These are phyloP conservation scores for Corrigiola litoralis DNA, from an alignment of 179 eudicot species.

Conservation along the genomic window DNA sequence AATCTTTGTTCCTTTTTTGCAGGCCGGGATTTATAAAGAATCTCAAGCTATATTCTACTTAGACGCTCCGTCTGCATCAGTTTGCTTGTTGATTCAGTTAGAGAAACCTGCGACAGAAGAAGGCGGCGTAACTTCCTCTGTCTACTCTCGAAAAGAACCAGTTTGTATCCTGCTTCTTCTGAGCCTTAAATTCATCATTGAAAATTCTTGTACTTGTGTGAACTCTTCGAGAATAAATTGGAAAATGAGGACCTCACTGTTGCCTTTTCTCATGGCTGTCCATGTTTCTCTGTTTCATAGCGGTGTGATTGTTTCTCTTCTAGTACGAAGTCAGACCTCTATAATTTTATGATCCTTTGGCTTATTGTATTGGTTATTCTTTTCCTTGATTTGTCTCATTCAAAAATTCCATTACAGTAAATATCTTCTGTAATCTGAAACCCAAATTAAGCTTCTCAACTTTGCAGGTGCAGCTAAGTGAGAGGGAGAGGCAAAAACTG, in stretches of 20 bases:
- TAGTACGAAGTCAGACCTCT: background rate
- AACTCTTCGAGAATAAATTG: no score
- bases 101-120: constrained; percentile 98
- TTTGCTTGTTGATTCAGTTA: constrained; percentile 88
- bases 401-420: background rate
- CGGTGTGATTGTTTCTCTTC: background rate
- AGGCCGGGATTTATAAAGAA: constrained; percentile 63
- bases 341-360: no score
- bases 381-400: background rate
- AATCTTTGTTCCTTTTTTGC: constrained; percentile 8
- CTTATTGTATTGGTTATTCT: no score
- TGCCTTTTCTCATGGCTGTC: background rate
- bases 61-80: constrained; percentile 97
- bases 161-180: constrained; percentile 30
- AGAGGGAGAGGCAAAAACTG: constrained; percentile 96
- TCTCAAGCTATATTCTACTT: constrained; percentile 80
- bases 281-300: background rate
- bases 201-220: background rate
- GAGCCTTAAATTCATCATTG: background rate
- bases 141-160: constrained; percentile 97
- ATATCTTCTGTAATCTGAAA: background rate
- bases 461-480: constrained; percentile 77
- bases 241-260: background rate
- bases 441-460: background rate
- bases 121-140: constrained; percentile 94